Percentiles rank a stretch among this genome's conserved stretches.
Conservation (phyloP, 2,329 filamentous ascomycete genomes). For the Phyllosticta ampelicida region DNA sequence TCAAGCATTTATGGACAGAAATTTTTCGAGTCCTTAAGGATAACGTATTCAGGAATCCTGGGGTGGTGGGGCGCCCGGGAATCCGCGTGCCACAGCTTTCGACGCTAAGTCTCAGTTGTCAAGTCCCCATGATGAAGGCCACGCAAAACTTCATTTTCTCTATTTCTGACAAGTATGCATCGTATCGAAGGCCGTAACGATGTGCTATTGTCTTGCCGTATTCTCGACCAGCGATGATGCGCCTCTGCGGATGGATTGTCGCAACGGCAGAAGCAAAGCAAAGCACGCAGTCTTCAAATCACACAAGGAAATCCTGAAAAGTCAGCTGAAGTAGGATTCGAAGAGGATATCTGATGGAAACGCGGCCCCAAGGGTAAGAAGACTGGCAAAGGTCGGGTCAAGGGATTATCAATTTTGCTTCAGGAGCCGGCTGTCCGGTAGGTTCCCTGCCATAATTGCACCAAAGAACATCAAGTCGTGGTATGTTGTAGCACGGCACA, state of each 20-base stretch:
- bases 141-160: not conserved
- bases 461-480: conserved; percentile 11
- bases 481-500: conserved; percentile 7
- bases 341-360: conserved; percentile 8
- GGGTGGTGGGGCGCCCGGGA: too few species aligned
- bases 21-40: too few species aligned
- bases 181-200: not conserved
- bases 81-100: too few species aligned
- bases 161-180: not conserved
- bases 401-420: not conserved
- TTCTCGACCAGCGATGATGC: not conserved
- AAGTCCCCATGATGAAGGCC: not conserved
- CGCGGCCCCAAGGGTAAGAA: conserved; percentile 7
- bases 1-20: too few species aligned
- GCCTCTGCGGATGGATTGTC: not conserved
- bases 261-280: not conserved
- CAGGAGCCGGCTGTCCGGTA: not conserved
- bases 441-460: conserved; percentile 8
- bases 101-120: too few species aligned
- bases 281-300: conserved; percentile 9
- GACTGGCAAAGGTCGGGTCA: conserved; percentile 5
- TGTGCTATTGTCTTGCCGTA: not conserved
- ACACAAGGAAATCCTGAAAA: conserved; percentile 8
- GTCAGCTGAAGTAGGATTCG: conserved; percentile 5
- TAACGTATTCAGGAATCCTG: too few species aligned